Evolutionary conservation across 495 filamentous ascomycete species (phyloP).

Genomic region (Penicillium lagena): DNA sequence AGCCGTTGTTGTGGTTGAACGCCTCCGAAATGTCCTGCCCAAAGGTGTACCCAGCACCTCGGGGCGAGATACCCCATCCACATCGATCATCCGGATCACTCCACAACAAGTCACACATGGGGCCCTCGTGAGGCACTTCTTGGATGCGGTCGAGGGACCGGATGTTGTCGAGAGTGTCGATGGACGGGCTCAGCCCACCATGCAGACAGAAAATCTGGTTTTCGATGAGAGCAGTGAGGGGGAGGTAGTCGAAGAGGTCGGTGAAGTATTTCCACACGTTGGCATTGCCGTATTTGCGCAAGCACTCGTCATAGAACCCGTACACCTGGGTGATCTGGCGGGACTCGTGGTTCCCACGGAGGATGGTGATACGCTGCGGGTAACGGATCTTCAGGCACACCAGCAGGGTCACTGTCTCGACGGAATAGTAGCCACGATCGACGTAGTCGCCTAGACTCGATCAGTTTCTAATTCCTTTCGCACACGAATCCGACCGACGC

Average conservation of each 20-base stretch:
- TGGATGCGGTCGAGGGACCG: slow-evolving; percentile 92
- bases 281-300: slow-evolving; percentile 96
- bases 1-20: slow-evolving; percentile 98
- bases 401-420: slow-evolving; percentile 90
- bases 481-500: slow-evolving; percentile 9
- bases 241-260: slow-evolving; percentile 97
- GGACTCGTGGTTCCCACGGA: slow-evolving; percentile 95
- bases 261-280: slow-evolving; percentile 99
- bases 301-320: slow-evolving; percentile 96
- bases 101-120: slow-evolving; percentile 98
- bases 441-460: slow-evolving; percentile 72
- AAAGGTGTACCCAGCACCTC: slow-evolving; percentile 97
- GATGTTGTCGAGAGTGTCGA: slow-evolving; percentile 98
- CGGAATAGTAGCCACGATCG: slow-evolving; percentile 94
- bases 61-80: slow-evolving; percentile 95
- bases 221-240: slow-evolving; percentile 96
- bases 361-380: slow-evolving; percentile 91
- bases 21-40: slow-evolving; percentile 99
- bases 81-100: slow-evolving; percentile 97
- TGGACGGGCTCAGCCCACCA: slow-evolving; percentile 90
- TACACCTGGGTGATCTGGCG: slow-evolving; percentile 97
- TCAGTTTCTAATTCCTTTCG: neutral
- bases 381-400: slow-evolving; percentile 95
- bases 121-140: slow-evolving; percentile 96
- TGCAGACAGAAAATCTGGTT: slow-evolving; percentile 99